Base-by-base conservation (phyloP, 1,284 basidiomycete genomes). In the Ustilago cynodontis region DNA sequence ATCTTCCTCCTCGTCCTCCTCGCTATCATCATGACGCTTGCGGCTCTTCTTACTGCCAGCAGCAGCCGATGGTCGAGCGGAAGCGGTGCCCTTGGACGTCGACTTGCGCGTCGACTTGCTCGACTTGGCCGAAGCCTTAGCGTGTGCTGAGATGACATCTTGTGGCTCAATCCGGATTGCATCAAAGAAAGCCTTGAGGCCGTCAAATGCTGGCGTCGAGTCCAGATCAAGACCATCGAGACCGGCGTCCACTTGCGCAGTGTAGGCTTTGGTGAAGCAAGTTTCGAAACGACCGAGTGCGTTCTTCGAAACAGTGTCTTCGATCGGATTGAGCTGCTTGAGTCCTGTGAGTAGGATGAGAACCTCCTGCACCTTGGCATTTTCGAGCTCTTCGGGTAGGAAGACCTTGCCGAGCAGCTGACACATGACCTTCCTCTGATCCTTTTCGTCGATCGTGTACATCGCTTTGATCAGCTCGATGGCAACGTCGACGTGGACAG, bases 331-430 rank as follows among this genome's bases (percentile, higher is more conserved):
- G 52, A 80, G 71, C 66, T 63, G 60, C 39, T 69, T 76, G 29
- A 80, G 60, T n/a, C 64, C 66, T 1, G 65, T 64, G 20, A 65
- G 70, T 24, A 82, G 45, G 20, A 81, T 54, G 11, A 74, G 41
- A 4, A 81, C 59, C 26, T 68, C 64, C n/a, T 75, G 66, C 7
- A 64, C 78, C 52, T 76, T 79, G 22, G 53, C 56, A 35, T 89
- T 87, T 60, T 93, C 91, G 1, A 92, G 87, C 24, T 90, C 59
- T 2, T 91, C 89, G 0, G 92, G 91, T 14, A 97, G 87, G 79
- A 92, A 89, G 2, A 98, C 88, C 81, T 95, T 94, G 45, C 89
- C 88, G 2, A 98, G 88, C 43, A 93, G 88, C 65, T 94, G 92
- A 65, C 91, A 92, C 16, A 96, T 86, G 1, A 91, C 89, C 85